Conservation (phyloP, 2,329 filamentous ascomycete species). For the Ascochyta pisi region DNA sequence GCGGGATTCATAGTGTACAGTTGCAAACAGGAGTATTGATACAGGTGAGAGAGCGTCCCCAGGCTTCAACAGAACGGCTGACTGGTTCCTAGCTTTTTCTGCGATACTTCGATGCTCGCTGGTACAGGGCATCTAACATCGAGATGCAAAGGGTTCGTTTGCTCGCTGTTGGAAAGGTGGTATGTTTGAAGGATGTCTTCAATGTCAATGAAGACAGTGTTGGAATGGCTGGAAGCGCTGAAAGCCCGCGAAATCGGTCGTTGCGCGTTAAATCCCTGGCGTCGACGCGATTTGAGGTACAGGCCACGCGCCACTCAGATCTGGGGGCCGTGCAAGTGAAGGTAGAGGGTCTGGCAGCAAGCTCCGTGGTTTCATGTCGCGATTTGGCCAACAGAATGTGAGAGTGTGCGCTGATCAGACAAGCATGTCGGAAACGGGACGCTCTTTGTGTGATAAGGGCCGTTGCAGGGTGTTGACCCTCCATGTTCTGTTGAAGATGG, state of each 20-base stretch:
- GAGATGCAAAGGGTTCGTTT: constrained; percentile 18
- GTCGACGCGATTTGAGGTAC: constrained; percentile 12
- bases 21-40: constrained; percentile 6
- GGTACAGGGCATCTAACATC: constrained; percentile 23
- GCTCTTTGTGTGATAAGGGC: constrained; percentile 9
- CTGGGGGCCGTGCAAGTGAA: constrained; percentile 31
- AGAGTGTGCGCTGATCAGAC: constrained; percentile 20
- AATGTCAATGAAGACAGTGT: neutral
- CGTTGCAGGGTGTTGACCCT: neutral
- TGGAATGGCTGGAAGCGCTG: neutral
- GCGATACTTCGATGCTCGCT: constrained; percentile 20
- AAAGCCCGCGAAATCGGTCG: neutral
- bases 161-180: constrained; percentile 7
- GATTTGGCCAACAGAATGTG: constrained; percentile 20
- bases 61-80: neutral
- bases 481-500: constrained; percentile 15
- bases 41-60: constrained; percentile 21
- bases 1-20: constrained; percentile 32
- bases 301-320: constrained; percentile 26
- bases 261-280: constrained; percentile 3
- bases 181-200: neutral
- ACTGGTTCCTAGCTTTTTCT: constrained; percentile 16
- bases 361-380: constrained; percentile 22
- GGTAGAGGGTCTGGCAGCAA: constrained; percentile 18
- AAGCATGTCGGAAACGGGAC: neutral